phyloP scores from a whole-genome alignment of 345 rosid species.

The Dovyalis caffra region DNA sequence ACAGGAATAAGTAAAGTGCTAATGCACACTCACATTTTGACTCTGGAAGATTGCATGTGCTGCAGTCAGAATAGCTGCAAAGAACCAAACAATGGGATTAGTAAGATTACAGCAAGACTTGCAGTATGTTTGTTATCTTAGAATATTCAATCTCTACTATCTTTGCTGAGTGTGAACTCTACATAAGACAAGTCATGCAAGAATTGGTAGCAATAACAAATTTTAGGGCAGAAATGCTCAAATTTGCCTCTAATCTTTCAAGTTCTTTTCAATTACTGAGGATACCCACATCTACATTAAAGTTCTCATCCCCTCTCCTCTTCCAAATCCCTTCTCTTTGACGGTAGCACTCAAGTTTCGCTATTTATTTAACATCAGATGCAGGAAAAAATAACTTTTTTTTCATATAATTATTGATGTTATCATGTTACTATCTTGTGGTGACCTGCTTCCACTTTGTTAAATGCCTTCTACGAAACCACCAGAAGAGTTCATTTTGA shows the following conservation, averaged over 20 bases:
- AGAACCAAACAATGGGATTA: constrained; percentile 22
- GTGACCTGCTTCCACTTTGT: not conserved
- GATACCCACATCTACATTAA: not conserved
- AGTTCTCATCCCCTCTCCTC: not conserved
- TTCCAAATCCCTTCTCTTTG: not conserved
- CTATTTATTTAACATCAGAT: not conserved
- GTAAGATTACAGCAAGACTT: not conserved
- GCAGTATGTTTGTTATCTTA: not conserved
- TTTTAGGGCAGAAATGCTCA: not conserved
- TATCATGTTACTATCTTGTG: not conserved
- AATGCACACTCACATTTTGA: constrained; percentile 61
- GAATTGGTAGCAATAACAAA: not conserved
- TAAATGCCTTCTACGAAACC: not conserved
- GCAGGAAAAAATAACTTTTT: not conserved
- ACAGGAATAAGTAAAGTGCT: not conserved
- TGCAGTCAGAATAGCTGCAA: constrained; percentile 83
- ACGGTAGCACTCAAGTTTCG: not conserved
- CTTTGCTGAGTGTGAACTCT: not conserved
- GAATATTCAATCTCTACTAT: not conserved
- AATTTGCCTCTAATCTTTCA: not conserved
- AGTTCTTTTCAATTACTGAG: not conserved
- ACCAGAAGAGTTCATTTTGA: not conserved
- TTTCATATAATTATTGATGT: not conserved
- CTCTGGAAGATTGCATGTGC: constrained; percentile 77
- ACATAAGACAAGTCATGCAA: not conserved